phyloP scores from a whole-genome alignment of 2,329 filamentous ascomycete genomes.

The Trichoderma oligosporum region DNA sequence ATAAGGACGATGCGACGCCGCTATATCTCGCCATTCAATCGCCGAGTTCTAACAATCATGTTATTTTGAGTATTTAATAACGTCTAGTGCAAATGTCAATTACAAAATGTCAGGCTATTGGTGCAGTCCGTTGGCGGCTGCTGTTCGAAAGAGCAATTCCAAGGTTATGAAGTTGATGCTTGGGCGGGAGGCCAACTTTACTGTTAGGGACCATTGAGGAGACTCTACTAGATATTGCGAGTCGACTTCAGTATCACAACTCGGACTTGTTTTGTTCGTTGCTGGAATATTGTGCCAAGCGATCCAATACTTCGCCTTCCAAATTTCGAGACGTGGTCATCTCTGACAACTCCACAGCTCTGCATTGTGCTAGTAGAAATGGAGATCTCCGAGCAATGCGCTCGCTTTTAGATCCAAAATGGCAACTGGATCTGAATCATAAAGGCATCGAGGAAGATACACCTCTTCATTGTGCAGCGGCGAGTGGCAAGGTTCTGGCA shows the following conservation, averaged over 20 bases:
- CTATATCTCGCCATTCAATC: not conserved
- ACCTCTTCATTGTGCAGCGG: not conserved
- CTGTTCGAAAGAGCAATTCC: accelerated
- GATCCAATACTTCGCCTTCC: not conserved
- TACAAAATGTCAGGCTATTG: accelerated
- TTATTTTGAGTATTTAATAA: not conserved
- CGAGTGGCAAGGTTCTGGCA: not conserved
- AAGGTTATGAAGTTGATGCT: not conserved
- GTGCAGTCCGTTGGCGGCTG: accelerated
- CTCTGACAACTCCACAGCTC: not conserved
- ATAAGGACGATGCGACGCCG: not conserved
- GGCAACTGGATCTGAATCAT: not conserved
- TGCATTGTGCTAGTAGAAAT: not conserved
- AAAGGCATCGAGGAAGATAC: accelerated
- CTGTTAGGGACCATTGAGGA: not conserved
- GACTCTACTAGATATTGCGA: not conserved
- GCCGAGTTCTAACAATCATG: not conserved
- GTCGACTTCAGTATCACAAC: not conserved
- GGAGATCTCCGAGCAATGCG: not conserved
- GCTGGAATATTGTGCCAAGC: not conserved
- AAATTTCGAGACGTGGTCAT: not conserved
- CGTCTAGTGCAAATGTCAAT: not conserved
- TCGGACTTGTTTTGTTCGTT: not conserved
- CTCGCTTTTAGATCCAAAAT: not conserved
- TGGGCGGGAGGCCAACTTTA: not conserved